Base-by-base conservation (phyloP, 73 alveolate species). In the Paramecium sonneborni region DNA sequence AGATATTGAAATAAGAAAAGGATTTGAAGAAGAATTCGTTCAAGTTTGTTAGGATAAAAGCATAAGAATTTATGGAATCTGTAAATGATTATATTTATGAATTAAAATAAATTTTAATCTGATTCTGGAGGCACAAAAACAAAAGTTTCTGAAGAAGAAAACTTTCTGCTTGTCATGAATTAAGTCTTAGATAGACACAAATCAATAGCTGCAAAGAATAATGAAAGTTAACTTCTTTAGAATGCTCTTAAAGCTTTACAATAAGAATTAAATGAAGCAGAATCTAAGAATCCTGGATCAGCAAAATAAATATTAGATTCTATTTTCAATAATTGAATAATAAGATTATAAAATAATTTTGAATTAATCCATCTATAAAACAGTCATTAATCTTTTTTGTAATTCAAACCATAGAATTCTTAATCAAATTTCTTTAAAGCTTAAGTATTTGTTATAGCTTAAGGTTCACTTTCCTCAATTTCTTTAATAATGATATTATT, bases 251-350 rank as follows among this genome's bases (percentile, higher is more conserved):
- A 62, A 26, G 44, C 84, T 30, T 62, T 62, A 32, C 6, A 62
- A 62, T 32, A 62, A 62, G 84, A 62, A 62, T 62, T 62, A 62
- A 62, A 62, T 62, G 84, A 62, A 62, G 84, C 84, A 1, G 84
- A 62, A 62, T 30, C 20, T 26, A 62, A 62, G 12, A 62, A 30
- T 32, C 84, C 84, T 26, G 84, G 84, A 15, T 62, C 84, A 14
- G 84, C 84, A 5, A 62, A 62, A 12, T 30, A 32, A 8, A 62
- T 62, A 26, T 21, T 62, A 30, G 84, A 62, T 30, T 62, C 84
- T 21, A 26, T 62, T 30, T 62, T 62, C 44, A 62, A 62, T 62
- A 62, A 62, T 62, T 62, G 84, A 62, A 23, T 2, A 26, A 6
- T 9, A 5, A 46, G 57, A 46, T 14, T 46, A 46, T 12, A 14